Evolutionary conservation across 306 rosid species (phyloP).

Genomic region (Argentina anserina): DNA sequence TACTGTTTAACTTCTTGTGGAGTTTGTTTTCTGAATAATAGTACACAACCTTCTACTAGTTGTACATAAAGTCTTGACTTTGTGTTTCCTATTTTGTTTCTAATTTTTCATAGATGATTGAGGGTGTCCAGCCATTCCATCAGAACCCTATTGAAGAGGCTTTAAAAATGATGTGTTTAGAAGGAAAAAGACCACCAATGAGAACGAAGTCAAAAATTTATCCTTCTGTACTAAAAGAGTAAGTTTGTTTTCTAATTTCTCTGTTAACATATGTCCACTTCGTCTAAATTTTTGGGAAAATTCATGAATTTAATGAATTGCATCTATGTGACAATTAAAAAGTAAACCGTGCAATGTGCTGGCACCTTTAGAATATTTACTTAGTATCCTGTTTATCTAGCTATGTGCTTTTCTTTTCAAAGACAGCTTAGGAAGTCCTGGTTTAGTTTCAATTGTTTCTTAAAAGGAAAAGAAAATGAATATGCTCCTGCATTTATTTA

Average conservation of each 20-base stretch:
- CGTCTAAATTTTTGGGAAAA: background rate
- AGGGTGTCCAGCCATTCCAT: constrained; percentile 73
- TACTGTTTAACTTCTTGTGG: background rate
- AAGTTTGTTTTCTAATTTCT: constrained; percentile 29
- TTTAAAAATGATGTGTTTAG: constrained; percentile 56
- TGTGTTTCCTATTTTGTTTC: background rate
- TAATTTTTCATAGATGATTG: constrained; percentile 62
- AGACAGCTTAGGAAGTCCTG: background rate
- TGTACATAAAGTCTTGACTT: background rate
- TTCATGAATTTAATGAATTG: background rate
- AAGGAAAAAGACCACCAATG: constrained; percentile 73
- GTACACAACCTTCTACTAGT: background rate
- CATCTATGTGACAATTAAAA: background rate
- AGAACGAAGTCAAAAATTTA: constrained; percentile 73
- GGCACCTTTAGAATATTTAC: background rate
- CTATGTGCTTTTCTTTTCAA: background rate
- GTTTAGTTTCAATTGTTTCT: background rate
- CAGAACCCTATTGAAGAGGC: constrained; percentile 72
- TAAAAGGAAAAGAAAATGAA: background rate
- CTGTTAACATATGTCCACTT: background rate
- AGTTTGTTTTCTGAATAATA: background rate
- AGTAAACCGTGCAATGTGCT: background rate
- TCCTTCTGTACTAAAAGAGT: constrained; percentile 93
- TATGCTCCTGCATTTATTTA: background rate
- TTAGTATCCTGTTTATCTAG: background rate